Evolutionary conservation across 2,329 filamentous ascomycete genomes (phyloP), one percentile per base, ranked within the genome.

Genomic region (Aspergillus ibericus): DNA sequence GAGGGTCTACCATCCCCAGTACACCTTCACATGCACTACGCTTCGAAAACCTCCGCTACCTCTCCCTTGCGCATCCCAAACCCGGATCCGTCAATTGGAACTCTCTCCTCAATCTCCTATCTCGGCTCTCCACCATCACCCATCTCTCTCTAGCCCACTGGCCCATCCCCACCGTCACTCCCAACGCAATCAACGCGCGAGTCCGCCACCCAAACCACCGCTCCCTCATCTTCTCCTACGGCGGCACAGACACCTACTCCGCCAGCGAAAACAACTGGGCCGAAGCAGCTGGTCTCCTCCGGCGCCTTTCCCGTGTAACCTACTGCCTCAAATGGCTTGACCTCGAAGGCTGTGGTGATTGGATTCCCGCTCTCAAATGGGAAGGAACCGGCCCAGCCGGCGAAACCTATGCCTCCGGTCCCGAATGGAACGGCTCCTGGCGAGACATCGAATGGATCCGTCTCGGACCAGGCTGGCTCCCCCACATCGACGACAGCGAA

Each of bases 141-240:
- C 85, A 88, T 63, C 75, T 88, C 2, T 88, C 85, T 0, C 76
- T 88, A 2, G 85, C 85, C 2, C 78, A 85, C 68, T 88, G 85
- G 85, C 84, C 85, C 2, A 73, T 77, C 18, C 85, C 85, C 2
- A 83, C 81, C 0, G 72, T 82, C n/a, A 85, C 83, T 0, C 83
- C 83, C 0, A 82, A 84, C 59, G 74, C 83, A 2, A 72, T 73
- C 2, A 80, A 77, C 8, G 70, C 79, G 6, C 78, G 77, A 10
- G 73, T 83, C 35, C 69, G 66, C 61, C 69, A 79, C 10, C 68
- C 72, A 15, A 75, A 73, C 18, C 72, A 74, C 25, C 69, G 76
- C 52, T 75, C 74, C 16, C 74, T 76, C 13, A 70, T 73, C 16
- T 73, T 84, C 18, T 68, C 74, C 5, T 80, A 83, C 32, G 79